A percentile compares a stretch with the other conserved stretches of the same genome.
These are phyloP conservation scores for Begonia peltatifolia DNA, from an alignment of 306 rosid genomes.

Conservation along the genomic window DNA sequence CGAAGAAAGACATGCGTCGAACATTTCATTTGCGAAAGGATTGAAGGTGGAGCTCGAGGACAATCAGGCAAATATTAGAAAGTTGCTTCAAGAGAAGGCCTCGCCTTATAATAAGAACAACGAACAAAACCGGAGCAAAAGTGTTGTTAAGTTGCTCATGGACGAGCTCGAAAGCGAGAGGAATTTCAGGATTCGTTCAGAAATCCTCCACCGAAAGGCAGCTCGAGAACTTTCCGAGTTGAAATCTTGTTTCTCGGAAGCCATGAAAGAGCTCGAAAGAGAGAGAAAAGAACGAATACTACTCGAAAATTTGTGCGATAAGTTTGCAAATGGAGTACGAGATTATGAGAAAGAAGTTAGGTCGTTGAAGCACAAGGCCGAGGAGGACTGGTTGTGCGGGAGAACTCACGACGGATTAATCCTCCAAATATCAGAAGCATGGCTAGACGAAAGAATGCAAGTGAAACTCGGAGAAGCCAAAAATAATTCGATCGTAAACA, in stretches of 20 bases:
- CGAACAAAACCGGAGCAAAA: slow-evolving; percentile 25
- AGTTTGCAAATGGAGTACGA: slow-evolving; percentile 66
- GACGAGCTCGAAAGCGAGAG: slow-evolving; percentile 60
- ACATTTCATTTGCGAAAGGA: slow-evolving; percentile 28
- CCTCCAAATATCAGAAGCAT: slow-evolving; percentile 72
- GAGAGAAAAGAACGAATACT: slow-evolving; percentile 59
- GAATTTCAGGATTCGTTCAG: slow-evolving; percentile 44
- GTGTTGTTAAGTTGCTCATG: slow-evolving; percentile 23
- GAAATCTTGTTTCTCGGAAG: slow-evolving; percentile 37
- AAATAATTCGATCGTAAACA: slow-evolving; percentile 43
- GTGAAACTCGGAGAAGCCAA: slow-evolving; percentile 19
- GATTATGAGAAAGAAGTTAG: slow-evolving; percentile 55
- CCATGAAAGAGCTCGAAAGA: slow-evolving; percentile 49
- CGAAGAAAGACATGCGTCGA: slow-evolving; percentile 56
- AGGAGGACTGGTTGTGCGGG: slow-evolving; percentile 20
- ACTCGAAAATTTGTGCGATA: slow-evolving; percentile 65
- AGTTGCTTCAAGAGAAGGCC: slow-evolving; percentile 36
- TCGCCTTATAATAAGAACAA: slow-evolving; percentile 14
- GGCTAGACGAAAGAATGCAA: slow-evolving; percentile 81
- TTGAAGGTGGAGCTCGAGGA: slow-evolving; percentile 38
- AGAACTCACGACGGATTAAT: slow-evolving; percentile 31
- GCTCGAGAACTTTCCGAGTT: slow-evolving; percentile 45
- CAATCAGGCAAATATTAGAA: slow-evolving; percentile 27
- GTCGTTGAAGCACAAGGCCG: slow-evolving; percentile 26
- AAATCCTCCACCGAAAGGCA: slow-evolving; percentile 47